Conservation (phyloP, 2,329 filamentous ascomycete genomes). For the Monilinia vaccinii-corymbosi region DNA sequence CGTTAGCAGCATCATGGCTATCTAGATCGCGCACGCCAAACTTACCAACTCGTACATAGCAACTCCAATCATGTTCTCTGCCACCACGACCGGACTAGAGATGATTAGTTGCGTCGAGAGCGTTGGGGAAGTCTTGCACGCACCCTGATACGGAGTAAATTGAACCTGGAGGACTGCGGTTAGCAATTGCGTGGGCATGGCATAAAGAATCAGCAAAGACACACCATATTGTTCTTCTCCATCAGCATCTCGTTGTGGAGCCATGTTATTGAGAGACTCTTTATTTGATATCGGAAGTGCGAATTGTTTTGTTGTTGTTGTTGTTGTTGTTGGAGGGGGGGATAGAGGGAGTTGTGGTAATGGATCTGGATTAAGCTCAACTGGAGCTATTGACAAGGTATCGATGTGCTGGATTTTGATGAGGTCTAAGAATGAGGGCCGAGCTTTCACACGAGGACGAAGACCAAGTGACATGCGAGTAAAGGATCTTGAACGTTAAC, state of each 20-base stretch:
- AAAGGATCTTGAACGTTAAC: no score
- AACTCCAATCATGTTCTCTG: constrained; percentile 97
- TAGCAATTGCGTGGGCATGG: constrained; percentile 15
- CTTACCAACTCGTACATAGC: constrained; percentile 93
- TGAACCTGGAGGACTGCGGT: constrained; percentile 35
- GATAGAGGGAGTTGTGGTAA: constrained; percentile 35
- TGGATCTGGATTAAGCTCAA: constrained; percentile 29
- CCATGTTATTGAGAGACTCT: constrained; percentile 31
- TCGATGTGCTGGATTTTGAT: constrained; percentile 42
- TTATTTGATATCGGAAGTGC: constrained; percentile 13
- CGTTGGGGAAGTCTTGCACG: constrained; percentile 15
- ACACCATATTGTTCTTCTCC: constrained; percentile 48
- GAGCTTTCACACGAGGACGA: constrained; percentile 47
- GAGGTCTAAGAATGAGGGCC: constrained; percentile 54
- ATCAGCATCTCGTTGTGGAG: constrained; percentile 33
- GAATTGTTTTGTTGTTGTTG: constrained; percentile 20
- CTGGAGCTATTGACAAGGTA: constrained; percentile 28
- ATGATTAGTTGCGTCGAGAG: constrained; percentile 12
- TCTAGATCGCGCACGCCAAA: not conserved
- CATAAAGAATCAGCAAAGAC: constrained; percentile 18
- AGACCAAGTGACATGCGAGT: constrained; percentile 29
- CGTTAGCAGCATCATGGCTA: not conserved
- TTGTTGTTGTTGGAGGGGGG: constrained; percentile 25
- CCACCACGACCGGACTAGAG: constrained; percentile 78
- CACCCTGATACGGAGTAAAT: constrained; percentile 65